These are phyloP conservation scores for Naganishia friedmannii DNA, from an alignment of 768 basidiomycete species.

Conservation along the genomic window DNA sequence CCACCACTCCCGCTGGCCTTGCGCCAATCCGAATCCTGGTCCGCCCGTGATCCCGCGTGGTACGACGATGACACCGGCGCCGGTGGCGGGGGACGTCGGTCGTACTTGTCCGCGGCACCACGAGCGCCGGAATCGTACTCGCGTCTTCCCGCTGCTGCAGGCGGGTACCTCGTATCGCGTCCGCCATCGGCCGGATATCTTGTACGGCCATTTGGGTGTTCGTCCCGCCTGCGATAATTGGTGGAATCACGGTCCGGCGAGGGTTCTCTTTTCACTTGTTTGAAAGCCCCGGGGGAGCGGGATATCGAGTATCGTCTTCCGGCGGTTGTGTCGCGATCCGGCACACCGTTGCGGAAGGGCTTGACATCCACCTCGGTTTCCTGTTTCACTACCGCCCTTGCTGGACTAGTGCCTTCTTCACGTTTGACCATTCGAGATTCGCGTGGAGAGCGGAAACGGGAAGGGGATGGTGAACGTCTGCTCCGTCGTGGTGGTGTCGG, in stretches of 20 bases:
- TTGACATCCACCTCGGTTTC: slow-evolving; percentile 18
- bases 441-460: not conserved
- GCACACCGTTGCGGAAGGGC: slow-evolving; percentile 2
- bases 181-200: not conserved
- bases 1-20: too few species aligned
- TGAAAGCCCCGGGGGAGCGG: not conserved
- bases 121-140: not conserved
- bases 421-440: not conserved
- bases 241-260: not conserved
- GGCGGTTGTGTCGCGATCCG: not conserved
- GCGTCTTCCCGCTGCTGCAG: too few species aligned
- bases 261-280: slow-evolving; percentile 4
- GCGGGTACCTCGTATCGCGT: too few species aligned
- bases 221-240: not conserved
- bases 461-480: not conserved
- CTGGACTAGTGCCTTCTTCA: not conserved
- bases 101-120: not conserved
- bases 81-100: not conserved
- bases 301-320: not conserved
- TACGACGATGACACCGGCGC: not conserved
- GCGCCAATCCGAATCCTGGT: slow-evolving; percentile 3
- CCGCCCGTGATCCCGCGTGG: slow-evolving; percentile 3
- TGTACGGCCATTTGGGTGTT: not conserved
- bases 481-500: not conserved
- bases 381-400: not conserved